A percentile compares a stretch with the other conserved stretches of the same genome.
Evolutionary conservation across 257 asterid genomes (phyloP).

Genomic region (Phtheirospermum japonicum): DNA sequence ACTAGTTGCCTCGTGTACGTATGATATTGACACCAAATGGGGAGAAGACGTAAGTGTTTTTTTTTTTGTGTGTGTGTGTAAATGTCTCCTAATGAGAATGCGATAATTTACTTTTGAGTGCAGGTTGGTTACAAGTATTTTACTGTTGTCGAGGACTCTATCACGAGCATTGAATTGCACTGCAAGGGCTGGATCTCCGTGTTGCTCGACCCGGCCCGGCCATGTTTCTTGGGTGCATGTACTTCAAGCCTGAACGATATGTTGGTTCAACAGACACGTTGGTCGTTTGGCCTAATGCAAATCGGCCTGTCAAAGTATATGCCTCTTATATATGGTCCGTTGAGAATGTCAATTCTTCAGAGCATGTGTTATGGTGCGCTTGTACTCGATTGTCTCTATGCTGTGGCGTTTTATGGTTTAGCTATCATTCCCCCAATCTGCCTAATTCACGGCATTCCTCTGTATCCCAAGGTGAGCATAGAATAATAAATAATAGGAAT

Average conservation of each 20-base stretch:
- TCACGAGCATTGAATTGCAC: conserved; percentile 44
- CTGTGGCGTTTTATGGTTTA: conserved; percentile 24
- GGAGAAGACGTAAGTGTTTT: conserved; percentile 48
- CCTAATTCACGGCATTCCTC: conserved; percentile 42
- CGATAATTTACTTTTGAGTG: not conserved
- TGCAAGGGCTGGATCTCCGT: conserved; percentile 60
- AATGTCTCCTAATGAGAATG: no score
- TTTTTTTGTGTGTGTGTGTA: not conserved
- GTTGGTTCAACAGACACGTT: conserved; percentile 51
- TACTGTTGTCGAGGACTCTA: conserved; percentile 53
- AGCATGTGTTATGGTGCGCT: conserved; percentile 66
- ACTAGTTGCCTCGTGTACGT: conserved; percentile 48
- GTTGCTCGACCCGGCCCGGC: conserved; percentile 34
- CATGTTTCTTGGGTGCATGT: conserved; percentile 50
- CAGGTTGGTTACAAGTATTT: conserved; percentile 52
- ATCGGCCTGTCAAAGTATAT: conserved; percentile 52
- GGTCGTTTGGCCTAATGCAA: conserved; percentile 49
- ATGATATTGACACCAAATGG: conserved; percentile 50
- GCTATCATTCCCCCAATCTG: conserved; percentile 41
- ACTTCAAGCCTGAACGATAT: conserved; percentile 49
- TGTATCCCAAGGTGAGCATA: conserved; percentile 56
- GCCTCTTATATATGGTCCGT: conserved; percentile 57
- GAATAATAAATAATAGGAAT: not conserved
- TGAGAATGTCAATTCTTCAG: conserved; percentile 55
- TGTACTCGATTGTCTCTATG: conserved; percentile 52